Percentiles rank a stretch among this genome's conserved stretches.
These are phyloP conservation scores for Pythium sp. DNA, from an alignment of 352 stramenopile species.

Conservation along the genomic window DNA sequence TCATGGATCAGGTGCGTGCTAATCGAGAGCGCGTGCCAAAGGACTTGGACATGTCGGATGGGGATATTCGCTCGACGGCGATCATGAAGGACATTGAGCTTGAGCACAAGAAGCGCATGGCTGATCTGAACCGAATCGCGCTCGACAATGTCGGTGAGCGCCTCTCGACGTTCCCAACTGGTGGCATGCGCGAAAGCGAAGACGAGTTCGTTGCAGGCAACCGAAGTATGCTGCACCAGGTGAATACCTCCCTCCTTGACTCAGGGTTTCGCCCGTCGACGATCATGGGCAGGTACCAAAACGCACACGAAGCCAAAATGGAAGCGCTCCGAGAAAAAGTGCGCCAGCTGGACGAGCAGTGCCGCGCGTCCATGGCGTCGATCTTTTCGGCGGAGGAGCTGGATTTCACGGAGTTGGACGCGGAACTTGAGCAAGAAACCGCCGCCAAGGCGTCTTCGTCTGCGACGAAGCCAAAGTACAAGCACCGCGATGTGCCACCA, in stretches of 20 bases:
- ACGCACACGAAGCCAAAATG: slow-evolving; percentile 45
- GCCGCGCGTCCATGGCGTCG: slow-evolving; percentile 52
- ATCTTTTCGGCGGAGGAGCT: slow-evolving; percentile 51
- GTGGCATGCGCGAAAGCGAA: slow-evolving; percentile 1
- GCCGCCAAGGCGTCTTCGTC: background rate
- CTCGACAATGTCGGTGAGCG: slow-evolving; percentile 42
- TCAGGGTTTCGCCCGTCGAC: slow-evolving; percentile 40
- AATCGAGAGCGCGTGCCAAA: slow-evolving; percentile 25
- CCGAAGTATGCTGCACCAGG: slow-evolving; percentile 4
- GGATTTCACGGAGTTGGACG: slow-evolving; percentile 35
- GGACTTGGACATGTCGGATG: slow-evolving; percentile 8
- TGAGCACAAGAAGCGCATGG: slow-evolving; percentile 52
- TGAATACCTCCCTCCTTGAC: slow-evolving; percentile 16
- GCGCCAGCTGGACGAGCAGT: slow-evolving; percentile 47
- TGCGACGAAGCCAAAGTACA: slow-evolving; percentile 13
- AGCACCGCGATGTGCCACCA: slow-evolving; percentile 12
- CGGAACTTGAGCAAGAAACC: background rate
- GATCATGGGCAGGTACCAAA: slow-evolving; percentile 46
- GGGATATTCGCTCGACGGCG: slow-evolving; percentile 26
- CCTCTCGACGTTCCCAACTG: slow-evolving; percentile 27
- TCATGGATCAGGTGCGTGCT: slow-evolving; percentile 45
- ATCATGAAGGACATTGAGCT: slow-evolving; percentile 42
- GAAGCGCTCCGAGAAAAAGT: slow-evolving; percentile 37
- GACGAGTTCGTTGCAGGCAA: background rate
- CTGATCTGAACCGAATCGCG: slow-evolving; percentile 50